Evolutionary conservation across 352 stramenopile genomes (phyloP).

Genomic region (Pythium coloratum): DNA sequence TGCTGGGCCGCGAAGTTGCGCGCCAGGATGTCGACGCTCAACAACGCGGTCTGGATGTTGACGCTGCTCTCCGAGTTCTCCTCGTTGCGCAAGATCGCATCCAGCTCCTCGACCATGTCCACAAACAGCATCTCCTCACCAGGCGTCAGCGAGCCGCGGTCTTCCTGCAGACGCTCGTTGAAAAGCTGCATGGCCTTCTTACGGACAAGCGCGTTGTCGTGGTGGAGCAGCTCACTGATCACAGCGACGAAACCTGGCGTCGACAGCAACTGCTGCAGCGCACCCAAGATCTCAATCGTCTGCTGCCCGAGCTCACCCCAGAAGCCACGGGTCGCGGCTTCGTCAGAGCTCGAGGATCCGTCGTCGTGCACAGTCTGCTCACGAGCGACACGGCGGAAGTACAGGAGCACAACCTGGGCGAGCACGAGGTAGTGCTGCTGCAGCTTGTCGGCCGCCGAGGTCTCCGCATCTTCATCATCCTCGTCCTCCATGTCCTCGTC

Average conservation of each 20-base stretch:
- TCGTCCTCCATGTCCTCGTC: conserved; percentile 27
- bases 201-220: conserved; percentile 85
- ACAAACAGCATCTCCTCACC: conserved; percentile 84
- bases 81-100: conserved; percentile 63
- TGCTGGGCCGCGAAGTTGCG: conserved; percentile 77
- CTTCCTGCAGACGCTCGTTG: conserved; percentile 79
- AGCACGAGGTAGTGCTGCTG: conserved; percentile 82
- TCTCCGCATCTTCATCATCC: conserved; percentile 33
- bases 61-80: conserved; percentile 65
- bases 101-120: conserved; percentile 85
- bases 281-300: conserved; percentile 75
- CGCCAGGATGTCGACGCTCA: conserved; percentile 83
- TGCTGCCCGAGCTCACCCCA: conserved; percentile 53
- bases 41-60: conserved; percentile 81
- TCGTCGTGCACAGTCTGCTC: conserved; percentile 65
- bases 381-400: conserved; percentile 75
- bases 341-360: conserved; percentile 17
- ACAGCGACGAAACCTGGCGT: conserved; percentile 85
- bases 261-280: conserved; percentile 81
- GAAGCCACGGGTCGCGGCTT: conserved; percentile 36
- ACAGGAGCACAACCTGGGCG: conserved; percentile 74
- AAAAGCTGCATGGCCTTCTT: conserved; percentile 90
- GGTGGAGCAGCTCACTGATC: conserved; percentile 80
- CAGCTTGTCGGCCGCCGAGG: conserved; percentile 38
- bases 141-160: conserved; percentile 53